Evolutionary conservation across 2,329 filamentous ascomycete species (phyloP).

Genomic region (Cercospora janseana): DNA sequence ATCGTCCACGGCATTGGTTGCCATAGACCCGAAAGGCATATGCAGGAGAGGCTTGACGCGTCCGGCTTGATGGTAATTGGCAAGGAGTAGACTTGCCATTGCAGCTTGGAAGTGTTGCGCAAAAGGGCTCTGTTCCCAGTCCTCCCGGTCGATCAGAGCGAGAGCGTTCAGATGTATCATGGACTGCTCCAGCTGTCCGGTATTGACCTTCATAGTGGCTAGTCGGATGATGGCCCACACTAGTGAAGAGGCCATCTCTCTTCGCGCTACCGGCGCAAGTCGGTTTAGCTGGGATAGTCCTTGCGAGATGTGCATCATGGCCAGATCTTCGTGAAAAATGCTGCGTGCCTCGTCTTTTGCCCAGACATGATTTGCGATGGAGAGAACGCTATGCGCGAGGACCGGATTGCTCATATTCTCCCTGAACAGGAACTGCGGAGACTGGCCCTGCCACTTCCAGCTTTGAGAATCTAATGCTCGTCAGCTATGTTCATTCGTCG

Average conservation of each 20-base stretch:
- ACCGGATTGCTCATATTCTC: constrained; percentile 16
- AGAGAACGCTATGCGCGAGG: constrained; percentile 20
- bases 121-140: constrained; percentile 17
- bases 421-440: constrained; percentile 15
- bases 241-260: constrained; percentile 11
- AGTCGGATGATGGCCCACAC: constrained; percentile 24
- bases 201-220: constrained; percentile 21
- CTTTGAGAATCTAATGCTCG: constrained; percentile 2
- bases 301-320: constrained; percentile 17
- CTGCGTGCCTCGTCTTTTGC: constrained; percentile 16
- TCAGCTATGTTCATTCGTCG: neutral
- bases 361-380: constrained; percentile 23
- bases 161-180: constrained; percentile 22
- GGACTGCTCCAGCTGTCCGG: constrained; percentile 20
- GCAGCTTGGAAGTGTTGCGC: constrained; percentile 18
- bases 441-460: constrained; percentile 16
- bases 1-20: constrained; percentile 15
- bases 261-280: constrained; percentile 1
- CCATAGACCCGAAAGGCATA: constrained; percentile 16
- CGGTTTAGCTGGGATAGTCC: constrained; percentile 8
- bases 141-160: constrained; percentile 16
- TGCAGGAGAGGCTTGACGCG: constrained; percentile 16
- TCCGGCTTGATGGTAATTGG: constrained; percentile 16
- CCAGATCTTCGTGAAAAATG: constrained; percentile 17
- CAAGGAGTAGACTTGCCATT: constrained; percentile 19